Conservation (phyloP, 2,329 filamentous ascomycete genomes). For the Stemphylium lycopersici region DNA sequence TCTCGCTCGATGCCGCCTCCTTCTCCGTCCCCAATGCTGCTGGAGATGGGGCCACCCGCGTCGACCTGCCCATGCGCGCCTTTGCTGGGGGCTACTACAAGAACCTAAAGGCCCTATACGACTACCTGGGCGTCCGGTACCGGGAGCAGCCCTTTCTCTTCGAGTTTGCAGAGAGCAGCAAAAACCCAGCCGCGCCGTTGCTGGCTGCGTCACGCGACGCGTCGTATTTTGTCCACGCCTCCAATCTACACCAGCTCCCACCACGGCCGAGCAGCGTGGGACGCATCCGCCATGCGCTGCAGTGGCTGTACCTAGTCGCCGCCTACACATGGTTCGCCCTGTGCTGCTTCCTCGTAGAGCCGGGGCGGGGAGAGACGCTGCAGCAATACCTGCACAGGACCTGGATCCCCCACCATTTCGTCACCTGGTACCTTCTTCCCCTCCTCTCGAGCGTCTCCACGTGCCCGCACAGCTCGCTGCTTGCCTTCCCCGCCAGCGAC, state of each 20-base stretch:
- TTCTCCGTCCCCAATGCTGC: constrained; percentile 44
- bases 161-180: constrained; percentile 56
- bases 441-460: constrained; percentile 62
- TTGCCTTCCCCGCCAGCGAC: constrained; percentile 61
- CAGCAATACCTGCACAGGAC: constrained; percentile 59
- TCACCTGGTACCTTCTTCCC: constrained; percentile 59
- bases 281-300: constrained; percentile 51
- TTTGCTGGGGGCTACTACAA: constrained; percentile 61
- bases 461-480: constrained; percentile 58
- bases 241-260: constrained; percentile 60
- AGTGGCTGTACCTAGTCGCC: constrained; percentile 54
- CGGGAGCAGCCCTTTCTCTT: constrained; percentile 61
- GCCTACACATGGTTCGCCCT: constrained; percentile 62
- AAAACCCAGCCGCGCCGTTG: too few species aligned
- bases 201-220: constrained; percentile 16
- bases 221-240: constrained; percentile 61
- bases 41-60: constrained; percentile 37
- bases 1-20: constrained; percentile 56
- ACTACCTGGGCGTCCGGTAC: constrained; percentile 59
- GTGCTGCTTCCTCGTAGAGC: constrained; percentile 58
- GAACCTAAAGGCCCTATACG: constrained; percentile 63
- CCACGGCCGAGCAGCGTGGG: constrained; percentile 48
- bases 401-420: constrained; percentile 56
- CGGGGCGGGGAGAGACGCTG: constrained; percentile 54
- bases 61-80: constrained; percentile 60